Evolutionary conservation across 148 eudicot genomes (phyloP), one percentile per base, ranked within the genome.

Genomic region (Linanthus parryae): DNA sequence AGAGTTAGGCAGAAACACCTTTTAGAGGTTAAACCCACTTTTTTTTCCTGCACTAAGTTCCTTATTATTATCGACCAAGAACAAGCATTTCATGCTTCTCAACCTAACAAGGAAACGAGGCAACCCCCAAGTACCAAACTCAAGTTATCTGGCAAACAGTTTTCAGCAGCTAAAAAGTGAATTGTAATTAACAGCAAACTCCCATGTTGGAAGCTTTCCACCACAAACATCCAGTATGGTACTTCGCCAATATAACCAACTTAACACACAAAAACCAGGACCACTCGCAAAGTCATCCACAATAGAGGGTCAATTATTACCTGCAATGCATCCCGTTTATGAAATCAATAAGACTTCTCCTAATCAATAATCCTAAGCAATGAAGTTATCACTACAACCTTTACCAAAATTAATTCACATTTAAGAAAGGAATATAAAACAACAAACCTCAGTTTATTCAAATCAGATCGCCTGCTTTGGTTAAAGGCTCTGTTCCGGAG

Each of bases 381-480:
- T n/a, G n/a, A n/a, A n/a, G n/a, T n/a, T n/a, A 21, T 56, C 41
- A 16, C 20, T 51, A 9, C 24, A 49, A 16, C 4, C 0, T 24
- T 49, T 18, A n/a, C n/a, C n/a, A 30, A 30, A 19, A 16, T 16
- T 29, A 2, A 29, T 9, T 8, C 8, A 49, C 36, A n/a, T n/a
- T n/a, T n/a, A n/a, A n/a, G n/a, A 39, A 27, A 56, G 5, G 8
- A 31, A 5, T 3, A 11, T 21, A 35, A 35, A 41, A 21, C 10
- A 31, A 33, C 3, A 7, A 66, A 88, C 99, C 99, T 94, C 60
- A 61, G 72, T 68, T 59, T 75, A 54, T 71, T 78, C 80, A 82
- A 62, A 61, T 77, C 74, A 65, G 67, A 56, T 33, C 67, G 57
- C 75, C 61, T 70, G 58, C 63, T 52, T 56, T 29, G 66, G 29